These are phyloP conservation scores for Hericium coralloides DNA, from an alignment of 768 basidiomycete species.

Conservation along the genomic window DNA sequence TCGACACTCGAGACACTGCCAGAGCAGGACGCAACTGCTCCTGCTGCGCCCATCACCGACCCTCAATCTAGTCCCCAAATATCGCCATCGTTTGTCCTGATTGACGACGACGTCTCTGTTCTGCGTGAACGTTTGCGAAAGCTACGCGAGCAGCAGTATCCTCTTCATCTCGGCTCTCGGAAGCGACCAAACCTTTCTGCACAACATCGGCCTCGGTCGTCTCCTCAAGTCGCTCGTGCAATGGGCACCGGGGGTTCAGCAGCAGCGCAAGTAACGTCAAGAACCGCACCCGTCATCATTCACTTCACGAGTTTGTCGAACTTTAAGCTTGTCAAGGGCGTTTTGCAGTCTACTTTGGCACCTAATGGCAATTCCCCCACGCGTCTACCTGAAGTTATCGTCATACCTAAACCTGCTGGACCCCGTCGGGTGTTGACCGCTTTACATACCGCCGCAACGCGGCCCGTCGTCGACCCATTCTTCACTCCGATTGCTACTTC, in stretches of 20 bases:
- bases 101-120: constrained; percentile 85
- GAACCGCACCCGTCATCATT: constrained; percentile 49
- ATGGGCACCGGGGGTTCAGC: constrained; percentile 26
- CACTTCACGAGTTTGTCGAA: constrained; percentile 90
- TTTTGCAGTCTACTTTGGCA: constrained; percentile 59
- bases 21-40: constrained; percentile 8
- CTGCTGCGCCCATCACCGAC: constrained; percentile 10
- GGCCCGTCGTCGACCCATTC: constrained; percentile 82
- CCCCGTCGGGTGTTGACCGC: constrained; percentile 90
- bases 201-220: constrained; percentile 71
- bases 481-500: constrained; percentile 94
- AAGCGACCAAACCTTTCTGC: constrained; percentile 63
- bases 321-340: constrained; percentile 82
- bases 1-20: constrained; percentile 9
- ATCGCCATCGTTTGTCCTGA: constrained; percentile 64
- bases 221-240: constrained; percentile 64
- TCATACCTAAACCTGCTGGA: constrained; percentile 95
- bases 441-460: constrained; percentile 81
- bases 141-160: constrained; percentile 47
- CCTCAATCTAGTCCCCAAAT: not conserved
- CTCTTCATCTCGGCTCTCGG: constrained; percentile 30
- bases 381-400: constrained; percentile 81
- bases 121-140: constrained; percentile 68
- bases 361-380: constrained; percentile 35
- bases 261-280: constrained; percentile 20